These are phyloP conservation scores for Skeletonema marinoi DNA, from an alignment of 108 stramenopile genomes.

Conservation along the genomic window DNA sequence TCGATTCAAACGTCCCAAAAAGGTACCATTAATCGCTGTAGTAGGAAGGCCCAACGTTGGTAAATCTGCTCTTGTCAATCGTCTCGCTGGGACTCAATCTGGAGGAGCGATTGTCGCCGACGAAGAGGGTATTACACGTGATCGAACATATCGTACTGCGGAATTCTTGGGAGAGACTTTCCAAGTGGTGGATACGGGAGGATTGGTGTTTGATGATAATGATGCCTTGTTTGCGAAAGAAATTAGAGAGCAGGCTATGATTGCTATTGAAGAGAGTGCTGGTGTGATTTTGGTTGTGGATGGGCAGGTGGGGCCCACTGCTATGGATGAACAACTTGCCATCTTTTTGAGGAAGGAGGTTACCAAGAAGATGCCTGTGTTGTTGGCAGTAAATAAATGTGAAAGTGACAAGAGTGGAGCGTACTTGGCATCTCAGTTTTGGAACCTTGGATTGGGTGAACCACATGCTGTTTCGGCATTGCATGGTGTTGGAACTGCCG, in stretches of 20 bases:
- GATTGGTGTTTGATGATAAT: conserved; percentile 94
- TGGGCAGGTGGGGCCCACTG: conserved; percentile 83
- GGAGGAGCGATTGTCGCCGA: conserved; percentile 96
- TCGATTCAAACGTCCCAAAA: conserved; percentile 57
- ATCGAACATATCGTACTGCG: conserved; percentile 91
- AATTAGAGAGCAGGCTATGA: conserved; percentile 93
- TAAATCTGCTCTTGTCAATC: conserved; percentile 95
- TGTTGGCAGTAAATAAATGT: conserved; percentile 97
- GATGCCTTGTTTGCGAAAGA: conserved; percentile 92
- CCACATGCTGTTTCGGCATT: conserved; percentile 94
- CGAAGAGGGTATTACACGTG: conserved; percentile 94
- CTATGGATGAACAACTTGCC: conserved; percentile 87
- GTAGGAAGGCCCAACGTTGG: conserved; percentile 99
- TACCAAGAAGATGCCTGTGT: conserved; percentile 74
- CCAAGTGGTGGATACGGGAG: conserved; percentile 94
- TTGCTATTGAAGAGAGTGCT: conserved; percentile 91
- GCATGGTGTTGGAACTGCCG: conserved; percentile 96
- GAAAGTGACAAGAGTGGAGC: conserved; percentile 84
- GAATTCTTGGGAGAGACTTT: conserved; percentile 93
- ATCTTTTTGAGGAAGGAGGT: conserved; percentile 88
- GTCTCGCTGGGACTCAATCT: conserved; percentile 77
- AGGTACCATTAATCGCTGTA: conserved; percentile 89
- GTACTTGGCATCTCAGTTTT: conserved; percentile 90
- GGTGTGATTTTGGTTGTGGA: conserved; percentile 94
- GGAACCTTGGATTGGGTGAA: conserved; percentile 94